Percentiles rank a stretch among this genome's conserved stretches.
phyloP scores from a whole-genome alignment of 805 yeast genomes.

The Saccharomycopsis sp. region DNA sequence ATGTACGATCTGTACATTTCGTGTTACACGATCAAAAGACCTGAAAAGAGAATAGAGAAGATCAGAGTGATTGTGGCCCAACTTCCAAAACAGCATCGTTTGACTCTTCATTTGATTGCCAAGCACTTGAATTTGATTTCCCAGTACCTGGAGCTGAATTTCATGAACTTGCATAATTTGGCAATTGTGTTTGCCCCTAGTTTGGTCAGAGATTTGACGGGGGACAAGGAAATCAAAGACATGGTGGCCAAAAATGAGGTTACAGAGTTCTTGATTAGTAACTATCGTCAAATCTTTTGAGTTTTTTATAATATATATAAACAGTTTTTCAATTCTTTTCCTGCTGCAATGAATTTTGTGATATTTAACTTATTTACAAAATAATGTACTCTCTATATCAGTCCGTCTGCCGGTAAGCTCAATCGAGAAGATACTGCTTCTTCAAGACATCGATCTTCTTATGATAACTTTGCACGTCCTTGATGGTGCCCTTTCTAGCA shows the following conservation, averaged over 20 bases:
- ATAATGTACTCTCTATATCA: conserved; percentile 1
- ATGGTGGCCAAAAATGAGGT: conserved; percentile 72
- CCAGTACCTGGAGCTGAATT: conserved; percentile 43
- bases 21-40: conserved; percentile 31
- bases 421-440: conserved; percentile 7
- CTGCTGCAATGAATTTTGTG: background rate
- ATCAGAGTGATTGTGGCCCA: conserved; percentile 37
- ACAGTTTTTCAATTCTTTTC: background rate
- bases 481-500: conserved; percentile 51
- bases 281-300: conserved; percentile 34
- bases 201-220: conserved; percentile 65
- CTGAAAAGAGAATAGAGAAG: conserved; percentile 32
- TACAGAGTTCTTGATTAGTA: conserved; percentile 59
- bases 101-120: conserved; percentile 46
- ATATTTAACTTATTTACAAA: background rate
- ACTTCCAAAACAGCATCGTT: conserved; percentile 62
- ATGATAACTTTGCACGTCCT: conserved; percentile 49
- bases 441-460: conserved; percentile 39
- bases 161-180: conserved; percentile 77
- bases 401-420: background rate
- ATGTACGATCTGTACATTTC: conserved; percentile 59
- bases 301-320: background rate
- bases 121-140: conserved; percentile 59
- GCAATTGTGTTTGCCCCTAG: conserved; percentile 96
- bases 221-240: conserved; percentile 76